phyloP scores from a whole-genome alignment of 2,329 filamentous ascomycete species.

The Ophiocordyceps robertsii region DNA sequence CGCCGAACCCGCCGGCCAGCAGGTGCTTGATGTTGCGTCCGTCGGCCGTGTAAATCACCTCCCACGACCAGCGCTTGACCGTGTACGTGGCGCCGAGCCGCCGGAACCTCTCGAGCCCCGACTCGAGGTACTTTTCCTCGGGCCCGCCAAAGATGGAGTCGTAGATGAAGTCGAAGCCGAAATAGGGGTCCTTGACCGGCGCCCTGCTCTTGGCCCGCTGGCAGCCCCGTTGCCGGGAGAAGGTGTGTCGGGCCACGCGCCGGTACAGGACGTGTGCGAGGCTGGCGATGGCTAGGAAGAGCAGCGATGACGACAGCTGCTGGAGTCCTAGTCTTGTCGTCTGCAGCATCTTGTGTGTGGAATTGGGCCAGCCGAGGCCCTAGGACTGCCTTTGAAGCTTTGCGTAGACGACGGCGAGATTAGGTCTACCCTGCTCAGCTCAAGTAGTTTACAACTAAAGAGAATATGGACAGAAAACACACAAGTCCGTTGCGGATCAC shows the following conservation, averaged over 20 bases:
- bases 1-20: conserved; percentile 35
- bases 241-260: conserved; percentile 5
- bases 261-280: conserved; percentile 5
- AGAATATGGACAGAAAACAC: background rate
- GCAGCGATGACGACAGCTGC: background rate
- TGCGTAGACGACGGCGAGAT: too few relatives aligned
- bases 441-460: too few relatives aligned
- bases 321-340: too few relatives aligned
- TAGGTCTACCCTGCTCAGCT: too few relatives aligned
- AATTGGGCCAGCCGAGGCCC: too few relatives aligned
- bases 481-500: too few relatives aligned
- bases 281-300: conserved; percentile 7
- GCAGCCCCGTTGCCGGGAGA: conserved; percentile 11
- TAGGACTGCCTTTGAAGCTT: too few relatives aligned
- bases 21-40: conserved; percentile 41
- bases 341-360: too few relatives aligned
- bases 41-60: conserved; percentile 25
- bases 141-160: conserved; percentile 12
- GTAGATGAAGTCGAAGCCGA: conserved; percentile 22
- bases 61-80: conserved; percentile 17
- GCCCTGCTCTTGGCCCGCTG: conserved; percentile 9
- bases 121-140: conserved; percentile 14
- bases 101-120: conserved; percentile 12
- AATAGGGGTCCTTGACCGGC: conserved; percentile 15
- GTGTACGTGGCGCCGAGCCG: conserved; percentile 18